Base-by-base conservation (phyloP, 306 rosid genomes). In the Mucuna pruriens region DNA sequence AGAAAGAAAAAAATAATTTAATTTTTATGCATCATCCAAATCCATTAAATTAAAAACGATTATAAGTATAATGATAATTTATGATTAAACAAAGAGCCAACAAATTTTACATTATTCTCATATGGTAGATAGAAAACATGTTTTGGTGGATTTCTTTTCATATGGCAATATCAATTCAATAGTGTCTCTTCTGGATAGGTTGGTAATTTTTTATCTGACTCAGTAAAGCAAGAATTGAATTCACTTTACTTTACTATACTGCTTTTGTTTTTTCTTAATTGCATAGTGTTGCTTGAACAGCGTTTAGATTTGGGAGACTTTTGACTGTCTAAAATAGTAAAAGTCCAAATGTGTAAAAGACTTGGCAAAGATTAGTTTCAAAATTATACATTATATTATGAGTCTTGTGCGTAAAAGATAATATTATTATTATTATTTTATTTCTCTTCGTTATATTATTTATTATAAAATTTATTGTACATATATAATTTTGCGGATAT, bases 291-390 rank as follows among this genome's bases (percentile, higher is more conserved):
- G 17, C 4, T 39, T 51, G 38, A 74, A 64, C 29, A 49, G 22
- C 63, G 13, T 26, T 23, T 46, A 26, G 38, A 81, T 48, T 33
- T 19, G 23, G 46, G 58, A 51, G 38, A 25, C 48, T 63, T 73
- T 64, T 63, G 19, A 63, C 62, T 74, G 80, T 74, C 49, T 36
- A 26, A n/a, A 62, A 51, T 52, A 34, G 51, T 80, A 33, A 45
- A 71, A 42, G 72, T 33, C 39, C 57, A 80, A 71, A n/a, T 36
- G 67, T 36, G 20, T 33, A 60, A 73, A 73, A 12, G 44, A 55
- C 25, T 20, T 3, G 26, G 55, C 57, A 61, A 48, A 74, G 26
- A 52, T 36, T 74, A 7, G 31, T 73, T 54, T 55, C 16, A 25
- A 40, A 69, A 57, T 40, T 23, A 40, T 17, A 13, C 26, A n/a